Base-by-base conservation (phyloP, 225 moss, liverwort and hornwort genomes). In the Straminergon stramineum region DNA sequence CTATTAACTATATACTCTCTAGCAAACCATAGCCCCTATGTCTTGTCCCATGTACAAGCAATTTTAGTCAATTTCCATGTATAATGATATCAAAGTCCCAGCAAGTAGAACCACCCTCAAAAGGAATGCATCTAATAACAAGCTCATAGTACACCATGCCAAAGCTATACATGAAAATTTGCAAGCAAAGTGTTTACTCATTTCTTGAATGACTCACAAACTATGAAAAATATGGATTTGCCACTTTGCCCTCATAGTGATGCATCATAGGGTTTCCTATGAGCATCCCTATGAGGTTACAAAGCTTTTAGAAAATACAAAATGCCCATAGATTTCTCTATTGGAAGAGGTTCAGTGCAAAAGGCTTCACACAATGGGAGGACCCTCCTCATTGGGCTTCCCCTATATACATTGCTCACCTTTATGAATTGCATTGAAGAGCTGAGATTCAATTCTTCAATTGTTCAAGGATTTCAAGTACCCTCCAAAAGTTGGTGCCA, bases 281-380 rank as follows among this genome's bases (percentile, higher is more conserved):
- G 6, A 35, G 18, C 1, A 0, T 35, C 6, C 10, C 3, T 67
- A 1, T 20, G 6, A 35, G 11, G 6, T 66, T 34, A 9, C 2
- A 66, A 5, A 18, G 10, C 34, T 67, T 35, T 35, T 19, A 19
- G 35, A 11, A 35, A 35, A 67, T 19, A 35, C 1, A 35, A 19
- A 67, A 67, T 67, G 11, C 11, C 18, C 0, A 3, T 10, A 67
- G 35, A 1, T 35, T 19, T 66, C 19, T 35, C 11, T 3, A 2
- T 0, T 6, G 2, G 0, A 5, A 19, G 35, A 35, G 11, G 19
- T 3, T 67, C 3, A 2, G 0, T 67, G 11, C 6, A 67, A 0
- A 3, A 1, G 6, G 2, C 19, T 3, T 67, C 10, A 5, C 4
- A 0, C 5, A 1, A 35, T 35, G 10, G 35, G 1, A 66, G 5